Evolutionary conservation across 805 yeast genomes (phyloP), one percentile per base, ranked within the genome.

Genomic region (Schwanniomyces polymorphus): DNA sequence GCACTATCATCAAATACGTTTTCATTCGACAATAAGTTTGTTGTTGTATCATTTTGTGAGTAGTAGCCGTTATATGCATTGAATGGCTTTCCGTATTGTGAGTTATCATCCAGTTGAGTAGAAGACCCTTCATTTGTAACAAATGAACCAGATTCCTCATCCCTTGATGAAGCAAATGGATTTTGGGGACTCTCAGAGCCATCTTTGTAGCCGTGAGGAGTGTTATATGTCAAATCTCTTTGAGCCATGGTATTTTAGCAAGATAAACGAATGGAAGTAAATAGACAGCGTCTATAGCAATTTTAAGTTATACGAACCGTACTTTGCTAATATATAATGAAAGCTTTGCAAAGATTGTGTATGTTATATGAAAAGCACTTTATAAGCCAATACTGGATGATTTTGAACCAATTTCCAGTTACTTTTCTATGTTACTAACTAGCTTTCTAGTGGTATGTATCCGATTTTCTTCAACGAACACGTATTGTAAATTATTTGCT

Each of bases 11-110:
- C 42, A 17, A 55, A 51, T 16, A 49, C 44, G 43, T 54, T 49
- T 34, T 47, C 52, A 39, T 50, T 42, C 25, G 54, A 43, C 21
- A 44, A 27, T 39, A 42, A 41, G 34, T 44, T 40, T 18, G 48
- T 58, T 2, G 69, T 60, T 4, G 77, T 72, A 18, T 72, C 73
- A 45, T 67, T 69, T 16, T 69, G 69, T 16, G 71, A 62, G 57
- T 70, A 74, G 56, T 72, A 73, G 0, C 75, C 76, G 25, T 68
- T 64, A 50, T 75, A 75, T 27, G 67, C 70, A 42, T 70, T 45
- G 37, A 37, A 45, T n/a, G 46, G 44, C 26, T 43, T 42, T 4
- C 47, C 51, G 14, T 44, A 44, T 8, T 39, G 42, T 14, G 47
- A 34, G 16, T 41, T 37, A 11, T 48, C 51, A 3, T 33, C 37